These are phyloP conservation scores for Aureobasidium sp. DNA, from an alignment of 2,329 filamentous ascomycete species.

Conservation along the genomic window DNA sequence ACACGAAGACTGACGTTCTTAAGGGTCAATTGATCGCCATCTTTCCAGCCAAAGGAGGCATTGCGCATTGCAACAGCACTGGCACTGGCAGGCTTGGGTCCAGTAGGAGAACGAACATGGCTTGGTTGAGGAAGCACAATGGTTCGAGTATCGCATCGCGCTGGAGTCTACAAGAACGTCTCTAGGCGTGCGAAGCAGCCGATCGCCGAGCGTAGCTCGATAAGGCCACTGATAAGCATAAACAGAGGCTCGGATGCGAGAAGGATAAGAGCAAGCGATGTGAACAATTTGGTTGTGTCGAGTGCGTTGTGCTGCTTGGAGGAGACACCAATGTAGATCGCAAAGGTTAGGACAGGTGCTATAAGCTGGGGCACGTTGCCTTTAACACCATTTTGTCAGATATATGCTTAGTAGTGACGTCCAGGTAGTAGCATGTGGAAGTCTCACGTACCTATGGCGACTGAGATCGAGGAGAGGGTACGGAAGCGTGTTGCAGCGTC, in stretches of 20 bases:
- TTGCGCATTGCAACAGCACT: slow-evolving; percentile 34
- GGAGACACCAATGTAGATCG: background rate
- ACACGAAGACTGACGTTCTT: slow-evolving; percentile 35
- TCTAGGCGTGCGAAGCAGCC: slow-evolving; percentile 42
- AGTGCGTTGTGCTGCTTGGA: background rate
- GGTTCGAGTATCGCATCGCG: slow-evolving; percentile 18
- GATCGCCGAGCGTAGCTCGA: background rate
- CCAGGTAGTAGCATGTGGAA: background rate
- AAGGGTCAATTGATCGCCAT: slow-evolving; percentile 32
- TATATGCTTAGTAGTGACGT: background rate
- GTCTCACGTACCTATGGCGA: background rate
- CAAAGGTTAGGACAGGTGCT: slow-evolving; percentile 14
- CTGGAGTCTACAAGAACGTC: slow-evolving; percentile 30
- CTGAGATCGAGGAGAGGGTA: background rate
- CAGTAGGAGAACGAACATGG: background rate
- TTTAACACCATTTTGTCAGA: background rate
- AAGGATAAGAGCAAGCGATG: slow-evolving; percentile 7
- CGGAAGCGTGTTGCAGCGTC: background rate
- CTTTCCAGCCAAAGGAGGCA: slow-evolving; percentile 38
- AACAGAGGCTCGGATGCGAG: slow-evolving; percentile 9
- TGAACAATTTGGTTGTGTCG: slow-evolving; percentile 9
- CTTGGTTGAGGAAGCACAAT: slow-evolving; percentile 19
- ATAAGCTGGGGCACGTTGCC: slow-evolving; percentile 11
- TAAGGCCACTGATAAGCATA: slow-evolving; percentile 8
- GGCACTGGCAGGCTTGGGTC: background rate